Conservation (phyloP, 2,329 filamentous ascomycete species). For the Intubia oerlemansii region DNA sequence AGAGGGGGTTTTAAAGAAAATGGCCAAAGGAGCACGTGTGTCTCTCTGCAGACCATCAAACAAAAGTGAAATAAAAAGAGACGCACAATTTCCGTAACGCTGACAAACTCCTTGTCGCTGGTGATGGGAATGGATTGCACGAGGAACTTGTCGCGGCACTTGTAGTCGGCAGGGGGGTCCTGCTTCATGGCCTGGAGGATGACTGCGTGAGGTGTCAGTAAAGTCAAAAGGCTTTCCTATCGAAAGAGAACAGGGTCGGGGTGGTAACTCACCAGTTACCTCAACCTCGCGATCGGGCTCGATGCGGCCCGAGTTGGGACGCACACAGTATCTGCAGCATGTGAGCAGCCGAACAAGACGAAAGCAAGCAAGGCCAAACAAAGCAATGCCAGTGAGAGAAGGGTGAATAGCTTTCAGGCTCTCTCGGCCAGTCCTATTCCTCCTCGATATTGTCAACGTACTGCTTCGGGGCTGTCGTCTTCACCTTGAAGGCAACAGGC, state of each 20-base stretch:
- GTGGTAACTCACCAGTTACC: conserved; percentile 48
- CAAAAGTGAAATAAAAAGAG: neutral
- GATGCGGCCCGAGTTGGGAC: conserved; percentile 91
- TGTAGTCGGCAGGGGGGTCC: conserved; percentile 66
- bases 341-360: conserved; percentile 6
- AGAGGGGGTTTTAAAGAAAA: too few species aligned
- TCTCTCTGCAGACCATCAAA: too few species aligned
- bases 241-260: neutral
- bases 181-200: conserved; percentile 96
- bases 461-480: conserved; percentile 98
- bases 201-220: conserved; percentile 28
- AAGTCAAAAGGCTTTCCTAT: too few species aligned
- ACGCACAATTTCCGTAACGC: conserved; percentile 61
- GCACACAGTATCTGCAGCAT: conserved; percentile 71
- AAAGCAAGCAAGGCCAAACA: too few species aligned
- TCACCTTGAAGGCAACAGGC: conserved; percentile 64
- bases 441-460: too few species aligned
- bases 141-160: conserved; percentile 31
- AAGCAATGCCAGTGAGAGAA: too few species aligned
- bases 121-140: conserved; percentile 33
- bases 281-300: conserved; percentile 79
- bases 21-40: too few species aligned
- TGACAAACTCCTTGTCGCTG: conserved; percentile 63
- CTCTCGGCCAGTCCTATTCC: too few species aligned
- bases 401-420: too few species aligned